Evolutionary conservation across 176 grass and related monocot species (phyloP).

Genomic region (Aegilops longissima): DNA sequence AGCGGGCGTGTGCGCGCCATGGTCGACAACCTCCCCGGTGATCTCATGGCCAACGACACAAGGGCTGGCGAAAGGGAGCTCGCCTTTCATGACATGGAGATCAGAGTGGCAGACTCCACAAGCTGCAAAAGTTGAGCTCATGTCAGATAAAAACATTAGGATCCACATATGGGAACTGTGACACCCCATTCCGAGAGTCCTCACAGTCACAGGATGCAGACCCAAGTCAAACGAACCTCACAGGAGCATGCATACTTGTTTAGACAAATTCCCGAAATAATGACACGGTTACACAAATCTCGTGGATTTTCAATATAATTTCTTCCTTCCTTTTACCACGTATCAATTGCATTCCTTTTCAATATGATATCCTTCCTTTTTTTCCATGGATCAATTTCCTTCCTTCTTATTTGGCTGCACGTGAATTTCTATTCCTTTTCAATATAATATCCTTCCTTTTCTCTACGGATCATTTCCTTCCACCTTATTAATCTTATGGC

Average conservation of each 20-base stretch:
- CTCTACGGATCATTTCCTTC: too few species aligned
- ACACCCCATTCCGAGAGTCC: background rate
- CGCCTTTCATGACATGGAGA: constrained; percentile 96
- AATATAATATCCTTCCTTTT: too few species aligned
- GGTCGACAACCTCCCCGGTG: constrained; percentile 92
- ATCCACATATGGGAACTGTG: background rate
- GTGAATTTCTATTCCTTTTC: too few species aligned
- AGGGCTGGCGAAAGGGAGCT: constrained; percentile 83
- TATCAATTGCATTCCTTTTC: too few species aligned
- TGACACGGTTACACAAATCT: too few species aligned
- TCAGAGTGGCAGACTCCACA: constrained; percentile 94
- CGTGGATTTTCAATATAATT: too few species aligned
- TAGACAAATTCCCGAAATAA: too few species aligned
- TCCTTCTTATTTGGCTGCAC: too few species aligned
- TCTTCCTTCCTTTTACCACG: too few species aligned
- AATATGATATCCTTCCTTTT: too few species aligned
- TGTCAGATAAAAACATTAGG: background rate
- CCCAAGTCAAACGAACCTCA: background rate
- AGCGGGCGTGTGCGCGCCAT: constrained; percentile 66
- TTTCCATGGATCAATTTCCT: too few species aligned
- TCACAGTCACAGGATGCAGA: background rate
- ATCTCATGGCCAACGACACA: constrained; percentile 97
- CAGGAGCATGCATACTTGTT: background rate
- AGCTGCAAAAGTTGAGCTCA: constrained; percentile 46
- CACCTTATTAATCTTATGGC: too few species aligned